These are phyloP conservation scores for Anethum foeniculum DNA, from an alignment of 140 eudicot genomes.

Conservation along the genomic window DNA sequence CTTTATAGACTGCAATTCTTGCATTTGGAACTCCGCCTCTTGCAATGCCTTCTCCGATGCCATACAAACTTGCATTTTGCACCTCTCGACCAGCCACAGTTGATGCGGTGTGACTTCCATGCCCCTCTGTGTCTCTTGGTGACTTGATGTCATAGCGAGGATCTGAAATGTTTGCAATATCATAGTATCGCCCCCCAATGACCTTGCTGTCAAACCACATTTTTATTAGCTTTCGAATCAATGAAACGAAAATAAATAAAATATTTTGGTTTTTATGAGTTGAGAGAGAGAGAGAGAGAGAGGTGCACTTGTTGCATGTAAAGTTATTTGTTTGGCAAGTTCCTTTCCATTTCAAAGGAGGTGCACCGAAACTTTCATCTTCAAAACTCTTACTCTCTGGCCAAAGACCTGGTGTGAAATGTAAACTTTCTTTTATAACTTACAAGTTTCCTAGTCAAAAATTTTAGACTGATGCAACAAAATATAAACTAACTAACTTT, in stretches of 20 bases:
- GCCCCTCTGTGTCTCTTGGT: constrained; percentile 8
- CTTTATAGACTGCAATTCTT: constrained; percentile 14
- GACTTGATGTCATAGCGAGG: constrained; percentile 6
- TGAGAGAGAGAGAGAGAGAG: not conserved
- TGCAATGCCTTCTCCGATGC: constrained; percentile 15
- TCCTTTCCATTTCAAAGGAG: constrained; percentile 17
- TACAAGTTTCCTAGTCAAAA: not conserved
- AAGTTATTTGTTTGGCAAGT: constrained; percentile 6
- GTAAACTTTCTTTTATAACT: no score
- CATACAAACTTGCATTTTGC: constrained; percentile 13
- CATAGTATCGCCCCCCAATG: constrained; percentile 6
- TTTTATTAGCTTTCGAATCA: not conserved
- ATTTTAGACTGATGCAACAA: not conserved
- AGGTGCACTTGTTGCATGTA: constrained; percentile 13
- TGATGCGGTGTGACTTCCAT: constrained; percentile 15
- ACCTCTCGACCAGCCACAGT: constrained; percentile 12
- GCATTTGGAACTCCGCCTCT: constrained; percentile 13
- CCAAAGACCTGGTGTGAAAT: not conserved
- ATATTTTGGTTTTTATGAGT: not conserved
- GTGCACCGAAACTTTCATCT: not conserved
- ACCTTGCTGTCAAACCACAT: constrained; percentile 3
- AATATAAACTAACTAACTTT: not conserved
- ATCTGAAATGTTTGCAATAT: not conserved
- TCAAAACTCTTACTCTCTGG: constrained; percentile 6
- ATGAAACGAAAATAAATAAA: not conserved